phyloP scores from a whole-genome alignment of 2,329 filamentous ascomycete genomes.

The Colletotrichum ledebouriae region DNA sequence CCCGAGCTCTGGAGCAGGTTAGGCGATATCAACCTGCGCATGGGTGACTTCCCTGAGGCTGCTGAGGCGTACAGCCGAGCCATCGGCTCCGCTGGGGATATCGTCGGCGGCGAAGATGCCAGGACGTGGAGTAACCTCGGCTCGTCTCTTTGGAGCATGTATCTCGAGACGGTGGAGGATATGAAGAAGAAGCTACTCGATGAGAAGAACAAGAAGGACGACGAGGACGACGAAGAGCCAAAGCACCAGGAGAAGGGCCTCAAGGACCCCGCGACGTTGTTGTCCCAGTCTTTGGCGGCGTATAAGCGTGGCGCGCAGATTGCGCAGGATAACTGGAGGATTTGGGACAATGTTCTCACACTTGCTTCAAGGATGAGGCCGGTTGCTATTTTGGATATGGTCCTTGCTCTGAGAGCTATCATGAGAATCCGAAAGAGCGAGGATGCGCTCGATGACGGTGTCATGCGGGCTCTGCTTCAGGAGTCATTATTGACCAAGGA shows the following conservation, averaged over 20 bases:
- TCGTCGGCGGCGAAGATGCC: conserved; percentile 86
- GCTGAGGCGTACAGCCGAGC: conserved; percentile 86
- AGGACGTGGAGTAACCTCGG: conserved; percentile 97
- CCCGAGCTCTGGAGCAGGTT: conserved; percentile 89
- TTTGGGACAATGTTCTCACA: conserved; percentile 97
- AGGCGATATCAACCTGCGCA: conserved; percentile 87
- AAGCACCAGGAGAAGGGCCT: conserved; percentile 35
- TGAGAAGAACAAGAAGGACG: conserved; percentile 42
- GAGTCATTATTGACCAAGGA: conserved; percentile 70
- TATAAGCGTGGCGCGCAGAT: conserved; percentile 89
- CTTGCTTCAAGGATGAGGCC: conserved; percentile 84
- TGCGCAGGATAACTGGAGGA: conserved; percentile 88
- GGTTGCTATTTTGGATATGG: conserved; percentile 79
- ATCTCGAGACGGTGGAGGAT: conserved; percentile 64
- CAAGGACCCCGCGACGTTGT: conserved; percentile 70
- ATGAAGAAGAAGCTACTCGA: conserved; percentile 44
- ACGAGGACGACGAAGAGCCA: conserved; percentile 33
- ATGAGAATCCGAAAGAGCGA: conserved; percentile 85
- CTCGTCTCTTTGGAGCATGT: conserved; percentile 81
- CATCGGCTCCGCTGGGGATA: conserved; percentile 72
- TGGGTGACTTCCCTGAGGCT: conserved; percentile 82
- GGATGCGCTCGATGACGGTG: conserved; percentile 79
- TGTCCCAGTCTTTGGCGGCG: conserved; percentile 82
- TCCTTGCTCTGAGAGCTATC: conserved; percentile 80
- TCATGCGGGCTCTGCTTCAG: conserved; percentile 79